Evolutionary conservation across 768 basidiomycete genomes (phyloP), one percentile per base, ranked within the genome.

Genomic region (Calocera viscosa): DNA sequence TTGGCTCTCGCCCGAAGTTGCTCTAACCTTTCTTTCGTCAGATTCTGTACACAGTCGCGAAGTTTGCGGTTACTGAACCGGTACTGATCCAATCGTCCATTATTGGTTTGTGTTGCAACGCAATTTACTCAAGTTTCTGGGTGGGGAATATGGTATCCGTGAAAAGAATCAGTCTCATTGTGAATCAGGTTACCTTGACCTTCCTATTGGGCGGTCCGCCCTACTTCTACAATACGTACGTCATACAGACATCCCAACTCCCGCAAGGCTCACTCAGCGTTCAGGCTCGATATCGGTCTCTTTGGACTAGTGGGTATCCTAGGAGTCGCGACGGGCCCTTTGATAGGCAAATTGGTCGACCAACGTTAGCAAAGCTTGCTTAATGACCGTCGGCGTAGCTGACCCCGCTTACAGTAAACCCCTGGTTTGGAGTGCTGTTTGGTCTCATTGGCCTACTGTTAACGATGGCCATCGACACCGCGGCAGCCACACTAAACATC

Each of bases 1-100:
- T 43, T 19, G 26, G 17, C 32, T 28, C n/a, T 28, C 40, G 14
- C 11, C 1, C 24, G 1, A 1, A n/a, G 1, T 22, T 22, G n/a
- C 1, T n/a, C 32, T 33, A 17, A 1, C n/a, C 2, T n/a, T 14
- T 32, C 2, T 65, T 47, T 24, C 24, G 30, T 7, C 53, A 70
- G 10, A 74, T 76, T 35, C 67, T 81, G 28, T 72, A 69, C 75
- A 87, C 86, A 8, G 93, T 93, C 91, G 86, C 78, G 3, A 87
- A 85, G 74, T 88, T 85, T 70, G 78, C 85, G 0, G 79, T 86
- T 38, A 93, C 88, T 0, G 89, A 94, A 74, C 91, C 92, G 0
- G 76, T 87, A 24, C 77, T 94, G 33, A 80, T 91, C 11, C 91
- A 94, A 73, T 73, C 71, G 11, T 76, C 73, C 33, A 28, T 77